Base-by-base conservation (phyloP, 495 filamentous ascomycete species). In the Penicillium antarcticum region DNA sequence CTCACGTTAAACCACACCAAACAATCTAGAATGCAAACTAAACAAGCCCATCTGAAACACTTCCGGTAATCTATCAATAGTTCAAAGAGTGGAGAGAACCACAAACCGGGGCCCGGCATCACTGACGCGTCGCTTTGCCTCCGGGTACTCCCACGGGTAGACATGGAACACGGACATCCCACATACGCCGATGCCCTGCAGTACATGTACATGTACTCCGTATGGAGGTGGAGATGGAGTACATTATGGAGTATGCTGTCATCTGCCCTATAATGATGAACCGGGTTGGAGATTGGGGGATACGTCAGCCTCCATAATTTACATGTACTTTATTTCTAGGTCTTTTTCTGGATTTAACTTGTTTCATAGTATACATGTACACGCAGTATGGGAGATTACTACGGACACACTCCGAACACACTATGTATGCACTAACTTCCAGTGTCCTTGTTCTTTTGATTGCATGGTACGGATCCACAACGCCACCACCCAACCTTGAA, bases 121-220 rank as follows among this genome's bases (percentile, higher is more conserved):
- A 29, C 48, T 58, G 61, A 64, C 61, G 61, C 55, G 61, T 48
- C 54, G 32, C 31, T n/a, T 29, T 29, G 26, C 26, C 26, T 29
- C 26, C 5, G 21, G 5, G 21, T 3, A 23, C 21, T 23, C 21
- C n/a, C n/a, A n/a, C 21, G 21, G 21, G 21, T 5, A 23, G 5
- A 5, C 21, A 23, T 23, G 21, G 21, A 23, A 23, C 21, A 2
- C 5, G 21, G 3, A 23, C 26, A 29, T 29, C 26, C 26, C 26
- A 8, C 12, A 31, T 26, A 23, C 5, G 21, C 21, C 21, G 21
- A 23, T 23, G 21, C 21, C 21, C 5, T 23, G 21, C 21, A 23
- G 21, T n/a, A n/a, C n/a, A n/a, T n/a, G n/a, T n/a, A n/a, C n/a
- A n/a, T n/a, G n/a, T n/a, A n/a, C n/a, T n/a, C n/a, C n/a, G n/a